Conservation (phyloP, 495 filamentous ascomycete species). For the Beverwykella pulmonaria region DNA sequence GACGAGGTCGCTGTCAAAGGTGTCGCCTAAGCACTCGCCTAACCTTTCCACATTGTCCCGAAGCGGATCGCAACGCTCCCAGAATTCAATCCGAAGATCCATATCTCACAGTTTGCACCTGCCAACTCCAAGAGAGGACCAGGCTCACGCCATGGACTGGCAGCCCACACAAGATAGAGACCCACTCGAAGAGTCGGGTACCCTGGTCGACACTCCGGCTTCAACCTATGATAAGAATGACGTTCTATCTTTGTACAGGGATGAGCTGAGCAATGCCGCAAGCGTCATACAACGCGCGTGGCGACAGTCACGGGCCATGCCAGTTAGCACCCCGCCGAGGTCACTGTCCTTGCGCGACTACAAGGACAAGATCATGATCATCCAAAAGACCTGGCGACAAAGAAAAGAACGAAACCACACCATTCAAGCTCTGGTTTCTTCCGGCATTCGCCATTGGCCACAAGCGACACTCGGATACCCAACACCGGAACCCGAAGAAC, state of each 20-base stretch:
- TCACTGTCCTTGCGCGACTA: conserved; percentile 37
- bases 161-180: conserved; percentile 1
- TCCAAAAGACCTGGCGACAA: conserved; percentile 44
- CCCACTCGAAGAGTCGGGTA: conserved; percentile 20
- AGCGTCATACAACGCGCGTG: conserved; percentile 37
- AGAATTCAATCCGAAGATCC: conserved; percentile 30
- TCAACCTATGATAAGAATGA: not conserved
- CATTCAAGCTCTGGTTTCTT: conserved; percentile 26
- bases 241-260: not conserved
- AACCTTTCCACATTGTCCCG: conserved; percentile 28
- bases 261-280: conserved; percentile 31
- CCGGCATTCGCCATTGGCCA: conserved; percentile 18
- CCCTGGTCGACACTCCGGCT: not conserved
- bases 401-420: conserved; percentile 27
- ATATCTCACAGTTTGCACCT: conserved; percentile 29
- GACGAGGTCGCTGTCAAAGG: conserved; percentile 24
- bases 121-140: conserved; percentile 22
- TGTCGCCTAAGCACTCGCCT: conserved; percentile 15
- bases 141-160: conserved; percentile 27
- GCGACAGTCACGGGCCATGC: conserved; percentile 17
- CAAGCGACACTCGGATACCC: conserved; percentile 21
- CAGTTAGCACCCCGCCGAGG: not conserved
- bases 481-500: conserved; percentile 22
- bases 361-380: conserved; percentile 42
- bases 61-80: conserved; percentile 21